Percentiles rank a stretch among this genome's conserved stretches.
phyloP scores from a whole-genome alignment of 169 alveolate species.

The Plasmodium vinckei region DNA sequence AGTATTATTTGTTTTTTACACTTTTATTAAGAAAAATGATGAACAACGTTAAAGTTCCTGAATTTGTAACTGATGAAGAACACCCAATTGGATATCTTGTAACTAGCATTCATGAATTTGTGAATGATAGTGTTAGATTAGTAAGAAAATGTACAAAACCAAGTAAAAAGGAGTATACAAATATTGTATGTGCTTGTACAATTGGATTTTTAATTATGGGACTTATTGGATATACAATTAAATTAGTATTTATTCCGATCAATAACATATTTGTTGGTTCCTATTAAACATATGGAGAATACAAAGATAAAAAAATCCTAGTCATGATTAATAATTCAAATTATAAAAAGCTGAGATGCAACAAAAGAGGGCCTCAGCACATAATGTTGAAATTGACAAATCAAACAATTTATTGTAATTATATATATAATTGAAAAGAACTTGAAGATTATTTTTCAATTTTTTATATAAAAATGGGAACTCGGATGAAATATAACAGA shows the following conservation, averaged over 20 bases:
- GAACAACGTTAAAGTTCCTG: conserved; percentile 68
- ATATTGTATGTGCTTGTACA: conserved; percentile 91
- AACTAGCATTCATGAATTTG: conserved; percentile 87
- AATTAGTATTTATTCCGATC: conserved; percentile 95
- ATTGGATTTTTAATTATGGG: conserved; percentile 97
- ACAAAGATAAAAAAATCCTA: not conserved
- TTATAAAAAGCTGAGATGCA: too few relatives aligned
- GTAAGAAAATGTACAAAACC: conserved; percentile 96
- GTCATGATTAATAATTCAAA: too few relatives aligned
- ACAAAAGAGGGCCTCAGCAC: too few relatives aligned
- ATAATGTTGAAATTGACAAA: too few relatives aligned
- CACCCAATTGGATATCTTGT: conserved; percentile 89
- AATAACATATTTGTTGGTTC: conserved; percentile 93
- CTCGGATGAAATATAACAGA: too few relatives aligned
- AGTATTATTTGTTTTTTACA: not conserved
- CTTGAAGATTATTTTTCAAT: too few relatives aligned
- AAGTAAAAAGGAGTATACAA: conserved; percentile 92
- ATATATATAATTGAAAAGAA: too few relatives aligned
- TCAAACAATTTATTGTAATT: too few relatives aligned
- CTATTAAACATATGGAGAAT: conserved; percentile 1
- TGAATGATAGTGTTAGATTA: conserved; percentile 92
- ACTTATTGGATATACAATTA: conserved; percentile 94
- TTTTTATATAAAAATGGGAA: too few relatives aligned
- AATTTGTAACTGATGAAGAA: conserved; percentile 83
- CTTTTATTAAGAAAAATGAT: conserved; percentile 14